These are phyloP conservation scores for Pyrus bretschneideri DNA, from an alignment of 306 rosid species.

Conservation along the genomic window DNA sequence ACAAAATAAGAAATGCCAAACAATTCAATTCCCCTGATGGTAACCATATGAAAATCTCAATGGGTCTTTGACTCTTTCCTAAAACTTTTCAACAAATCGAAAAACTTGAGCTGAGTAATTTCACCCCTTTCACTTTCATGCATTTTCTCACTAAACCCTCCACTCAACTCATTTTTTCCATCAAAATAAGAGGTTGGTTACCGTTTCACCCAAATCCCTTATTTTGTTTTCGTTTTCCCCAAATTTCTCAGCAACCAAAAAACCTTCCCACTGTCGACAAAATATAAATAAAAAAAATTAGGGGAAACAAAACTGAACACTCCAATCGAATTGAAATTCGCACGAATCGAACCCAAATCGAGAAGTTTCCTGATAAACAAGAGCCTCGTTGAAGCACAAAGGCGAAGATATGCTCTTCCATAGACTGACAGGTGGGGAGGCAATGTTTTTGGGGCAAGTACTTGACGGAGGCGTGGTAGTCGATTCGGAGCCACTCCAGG, in stretches of 20 bases:
- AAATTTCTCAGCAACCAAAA: background rate
- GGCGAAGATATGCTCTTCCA: constrained; percentile 86
- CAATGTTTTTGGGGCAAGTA: constrained; percentile 51
- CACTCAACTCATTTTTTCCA: background rate
- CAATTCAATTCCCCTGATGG: background rate
- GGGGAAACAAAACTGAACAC: background rate
- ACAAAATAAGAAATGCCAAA: too few relatives aligned
- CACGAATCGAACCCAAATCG: background rate
- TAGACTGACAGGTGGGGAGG: constrained; percentile 80
- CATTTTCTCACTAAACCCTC: background rate
- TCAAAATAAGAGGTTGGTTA: background rate
- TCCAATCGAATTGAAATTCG: background rate
- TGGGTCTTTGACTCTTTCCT: background rate
- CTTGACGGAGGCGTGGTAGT: constrained; percentile 52
- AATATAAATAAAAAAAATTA: background rate
- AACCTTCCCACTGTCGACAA: too few relatives aligned
- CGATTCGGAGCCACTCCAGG: constrained; percentile 75
- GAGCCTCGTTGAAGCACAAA: constrained; percentile 53
- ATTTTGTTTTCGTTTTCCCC: background rate
- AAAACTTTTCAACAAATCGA: background rate
- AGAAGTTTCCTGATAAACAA: constrained; percentile 54
- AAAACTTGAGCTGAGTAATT: background rate
- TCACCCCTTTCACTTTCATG: background rate
- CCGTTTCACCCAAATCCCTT: background rate
- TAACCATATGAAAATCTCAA: background rate